Base-by-base conservation (phyloP, 2,329 filamentous ascomycete genomes). In the Cytospora schulzeri region DNA sequence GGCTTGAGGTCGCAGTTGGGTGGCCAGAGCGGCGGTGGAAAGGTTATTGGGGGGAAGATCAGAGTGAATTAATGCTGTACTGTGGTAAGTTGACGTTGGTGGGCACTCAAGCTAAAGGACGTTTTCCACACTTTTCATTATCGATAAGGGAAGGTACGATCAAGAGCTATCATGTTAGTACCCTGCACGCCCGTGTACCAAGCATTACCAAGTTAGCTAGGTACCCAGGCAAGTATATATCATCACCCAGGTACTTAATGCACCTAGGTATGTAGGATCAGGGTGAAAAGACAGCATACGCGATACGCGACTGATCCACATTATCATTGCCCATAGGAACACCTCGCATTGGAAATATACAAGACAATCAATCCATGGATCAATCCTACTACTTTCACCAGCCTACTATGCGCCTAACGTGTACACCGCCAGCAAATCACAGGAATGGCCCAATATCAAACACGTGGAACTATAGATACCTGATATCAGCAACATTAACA, bases 51-150 rank as follows among this genome's bases (percentile, higher is more conserved):
- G n/a, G 28, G 22, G 11, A 48, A 28, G 26, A 48, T 29, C 29
- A 29, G 51, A 52, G 55, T 41, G 28, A 54, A n/a, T 41, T 35
- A 17, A 56, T 59, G 41, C 57, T 51, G 35, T 45, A 22, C 19
- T 52, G 48, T 24, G 35, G 33, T 28, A 56, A 53, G 56, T 35
- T n/a, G 58, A 50, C 50, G 11, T 64, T 50, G 55, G 53, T 28
- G 50, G 62, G 35, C 45, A 48, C 45, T 48, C 45, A 51, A 64
- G 62, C 62, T 64, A 60, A 56, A 52, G 55, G 33, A 35, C 31
- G 45, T 50, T 55, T 45, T 59, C 56, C 53, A 63, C 56, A 59
- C 63, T 65, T 59, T 67, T 62, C 54, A 14, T 67, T 67, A 67
- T 67, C 65, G 65, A 67, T 67, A 67, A 62, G 35, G 14, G 15